phyloP scores from a whole-genome alignment of 345 rosid species.

The Psidium guajava region DNA sequence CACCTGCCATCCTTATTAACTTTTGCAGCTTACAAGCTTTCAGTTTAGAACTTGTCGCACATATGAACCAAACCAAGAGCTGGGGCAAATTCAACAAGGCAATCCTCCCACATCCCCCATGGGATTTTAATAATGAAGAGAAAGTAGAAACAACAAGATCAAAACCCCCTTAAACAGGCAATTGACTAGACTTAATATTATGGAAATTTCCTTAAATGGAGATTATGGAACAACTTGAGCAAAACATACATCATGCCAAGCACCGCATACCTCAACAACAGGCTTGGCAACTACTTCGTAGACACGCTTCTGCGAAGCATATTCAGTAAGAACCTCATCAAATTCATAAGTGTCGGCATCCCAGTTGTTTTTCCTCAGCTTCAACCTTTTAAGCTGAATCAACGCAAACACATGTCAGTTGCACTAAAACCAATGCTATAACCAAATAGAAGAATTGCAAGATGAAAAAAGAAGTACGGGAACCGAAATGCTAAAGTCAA shows the following conservation, averaged over 20 bases:
- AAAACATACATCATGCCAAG: neutral
- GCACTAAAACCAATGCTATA: neutral
- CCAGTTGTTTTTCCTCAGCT: constrained; percentile 97
- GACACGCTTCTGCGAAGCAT: constrained; percentile 93
- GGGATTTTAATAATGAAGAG: neutral
- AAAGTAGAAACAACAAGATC: neutral
- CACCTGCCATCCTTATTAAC: neutral
- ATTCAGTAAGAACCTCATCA: constrained; percentile 93
- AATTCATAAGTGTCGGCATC: constrained; percentile 92
- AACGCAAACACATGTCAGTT: neutral
- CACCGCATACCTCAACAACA: constrained; percentile 73
- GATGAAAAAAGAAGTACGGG: neutral
- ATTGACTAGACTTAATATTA: neutral
- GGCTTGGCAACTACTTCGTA: constrained; percentile 98
- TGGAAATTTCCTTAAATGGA: neutral
- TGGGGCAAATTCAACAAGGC: neutral
- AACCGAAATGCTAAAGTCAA: neutral
- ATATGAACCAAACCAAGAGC: neutral
- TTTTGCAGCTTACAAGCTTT: neutral
- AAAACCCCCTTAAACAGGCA: neutral
- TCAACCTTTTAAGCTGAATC: constrained; percentile 79
- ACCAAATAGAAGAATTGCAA: neutral
- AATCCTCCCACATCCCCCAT: neutral
- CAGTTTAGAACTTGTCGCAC: neutral
- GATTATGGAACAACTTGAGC: neutral